Base-by-base conservation (phyloP, 78 protist genomes). In the Tieghemostelium lacteum region DNA sequence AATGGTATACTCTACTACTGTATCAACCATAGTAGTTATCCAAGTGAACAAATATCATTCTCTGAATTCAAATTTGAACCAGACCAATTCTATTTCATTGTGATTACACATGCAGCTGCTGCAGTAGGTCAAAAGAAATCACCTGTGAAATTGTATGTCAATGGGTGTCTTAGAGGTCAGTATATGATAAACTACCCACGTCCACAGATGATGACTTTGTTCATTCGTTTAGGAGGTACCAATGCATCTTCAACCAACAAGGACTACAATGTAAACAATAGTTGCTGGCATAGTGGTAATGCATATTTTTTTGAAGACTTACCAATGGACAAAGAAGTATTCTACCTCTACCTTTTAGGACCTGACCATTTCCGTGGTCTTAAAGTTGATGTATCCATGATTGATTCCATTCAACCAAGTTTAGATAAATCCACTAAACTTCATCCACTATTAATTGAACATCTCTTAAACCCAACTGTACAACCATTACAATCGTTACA, bases 321-420 rank as follows among this genome's bases (percentile, higher is more conserved):
- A 20, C 91, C 91, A 26, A 34, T n/a, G 20, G 91, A 83, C 24
- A 83, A 83, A 10, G 91, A 83, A 8, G 58, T 83, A 26, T 83
- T 83, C 54, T 83, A 83, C 42, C 91, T 83, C 62, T 83, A 83
- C 33, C n/a, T 83, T 2, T 36, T 83, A 6, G 91, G 91, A 22
- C 91, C 91, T 5, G 75, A 83, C 22, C 91, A 83, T 69, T 83
- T 58, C 61, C 28, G 91, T 22, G 91, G 91, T 0, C 14, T 69
- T 22, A 83, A 83, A 8, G 91, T 83, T 40, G 91, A 83, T 58
- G 20, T 83, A 2, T 24, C 78, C 1, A 39, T 72, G 0, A 42
- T 83, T 0, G 91, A 83, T 28, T 67, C 74, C 20, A 60, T 83
- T 29, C 60, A 33, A n/a, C 91, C 91, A 17, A 22, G 16, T 26